Evolutionary conservation across 768 basidiomycete genomes (phyloP), one percentile per base, ranked within the genome.

Genomic region (Ramaria sp.): DNA sequence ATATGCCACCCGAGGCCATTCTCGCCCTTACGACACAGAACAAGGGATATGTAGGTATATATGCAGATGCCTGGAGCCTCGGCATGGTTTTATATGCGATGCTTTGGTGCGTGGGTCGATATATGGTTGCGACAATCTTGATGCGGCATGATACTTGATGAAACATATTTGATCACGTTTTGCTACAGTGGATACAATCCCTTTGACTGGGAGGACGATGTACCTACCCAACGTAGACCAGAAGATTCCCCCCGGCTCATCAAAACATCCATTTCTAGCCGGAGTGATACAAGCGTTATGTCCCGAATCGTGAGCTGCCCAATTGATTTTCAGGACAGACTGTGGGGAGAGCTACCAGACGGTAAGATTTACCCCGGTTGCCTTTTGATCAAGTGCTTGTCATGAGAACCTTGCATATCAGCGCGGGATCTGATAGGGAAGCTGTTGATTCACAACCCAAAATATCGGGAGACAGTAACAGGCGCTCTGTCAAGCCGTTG

Each of bases 61-160:
- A 88, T n/a, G 77, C 88, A 2, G 89, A 92, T 66, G 91, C 88
- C 61, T 92, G 89, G 89, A 89, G 88, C 60, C 78, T 84, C 12
- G 89, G 89, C 5, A 77, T 90, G 5, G 81, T 87, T 50, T 68
- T 91, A 50, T 90, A 83, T 59, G 81, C 88, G 54, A 91, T 91
- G 87, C 71, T 92, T 48, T 77, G 78, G 89, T 91, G 69, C 57
- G 86, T 75, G 38, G 39, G 15, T n/a, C 8, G 18, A 13, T 24
- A 43, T 20, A 44, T 34, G 16, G 10, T 52, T 15, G 9, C 8
- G 13, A n/a, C 18, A 13, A 6, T 39, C 28, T 34, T 25, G 38
- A 18, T 27, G 30, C 52, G 37, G 9, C 28, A 24, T 16, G 41
- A 25, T 16, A 22, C 9, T 37, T 58, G 24, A 34, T 9, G 8